Percentiles rank a stretch among this genome's conserved stretches.
These are phyloP conservation scores for Nothopassalora personata DNA, from an alignment of 2,329 filamentous ascomycete species.

Conservation along the genomic window DNA sequence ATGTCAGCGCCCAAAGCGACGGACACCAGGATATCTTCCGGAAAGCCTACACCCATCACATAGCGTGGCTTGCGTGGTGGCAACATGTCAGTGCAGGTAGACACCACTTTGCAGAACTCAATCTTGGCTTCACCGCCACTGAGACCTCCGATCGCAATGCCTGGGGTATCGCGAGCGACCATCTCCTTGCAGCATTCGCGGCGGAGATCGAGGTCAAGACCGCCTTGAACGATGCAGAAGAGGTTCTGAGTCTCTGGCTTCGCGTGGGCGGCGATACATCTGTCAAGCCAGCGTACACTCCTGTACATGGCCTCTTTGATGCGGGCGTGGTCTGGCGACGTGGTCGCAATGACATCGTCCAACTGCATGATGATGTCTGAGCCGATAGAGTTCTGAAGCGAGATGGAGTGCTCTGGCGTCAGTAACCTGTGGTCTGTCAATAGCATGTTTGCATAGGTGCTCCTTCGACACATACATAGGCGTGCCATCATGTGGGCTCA, in stretches of 20 bases:
- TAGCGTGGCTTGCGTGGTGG: slow-evolving; percentile 94
- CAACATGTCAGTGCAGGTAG: slow-evolving; percentile 75
- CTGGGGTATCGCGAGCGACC: slow-evolving; percentile 84
- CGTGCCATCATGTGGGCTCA: slow-evolving; percentile 90
- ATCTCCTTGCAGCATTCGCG: slow-evolving; percentile 79
- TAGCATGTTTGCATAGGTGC: not conserved
- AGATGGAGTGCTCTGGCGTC: slow-evolving; percentile 94
- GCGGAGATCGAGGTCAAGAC: slow-evolving; percentile 80
- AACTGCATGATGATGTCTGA: slow-evolving; percentile 99
- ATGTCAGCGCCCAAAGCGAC: slow-evolving; percentile 94
- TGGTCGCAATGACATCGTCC: slow-evolving; percentile 95
- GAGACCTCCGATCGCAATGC: slow-evolving; percentile 91
- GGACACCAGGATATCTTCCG: slow-evolving; percentile 89
- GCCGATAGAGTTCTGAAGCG: slow-evolving; percentile 91
- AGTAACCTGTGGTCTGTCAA: slow-evolving; percentile 55
- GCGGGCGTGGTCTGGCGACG: slow-evolving; percentile 77
- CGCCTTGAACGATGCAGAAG: slow-evolving; percentile 98
- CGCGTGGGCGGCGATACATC: slow-evolving; percentile 85
- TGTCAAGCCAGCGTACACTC: slow-evolving; percentile 90
- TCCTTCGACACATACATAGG: slow-evolving; percentile 62
- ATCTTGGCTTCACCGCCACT: slow-evolving; percentile 92
- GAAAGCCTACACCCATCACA: slow-evolving; percentile 97
- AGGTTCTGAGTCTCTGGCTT: slow-evolving; percentile 81
- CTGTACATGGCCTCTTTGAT: slow-evolving; percentile 95
- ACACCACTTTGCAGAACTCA: slow-evolving; percentile 81